Conservation (phyloP, 805 yeast species). For the Ogataea populi-albae region DNA sequence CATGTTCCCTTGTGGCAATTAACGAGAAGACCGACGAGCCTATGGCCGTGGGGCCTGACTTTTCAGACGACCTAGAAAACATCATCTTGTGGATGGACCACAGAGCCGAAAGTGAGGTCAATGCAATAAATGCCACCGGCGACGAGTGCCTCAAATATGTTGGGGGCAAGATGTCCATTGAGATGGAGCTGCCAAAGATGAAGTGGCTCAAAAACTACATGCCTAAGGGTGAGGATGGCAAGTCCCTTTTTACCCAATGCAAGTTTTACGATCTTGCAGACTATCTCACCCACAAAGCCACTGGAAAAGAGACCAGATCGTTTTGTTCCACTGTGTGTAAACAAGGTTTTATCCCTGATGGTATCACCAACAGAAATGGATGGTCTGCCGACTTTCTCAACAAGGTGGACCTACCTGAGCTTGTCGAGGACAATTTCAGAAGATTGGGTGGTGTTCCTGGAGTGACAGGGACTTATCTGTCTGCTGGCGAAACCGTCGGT, state of each 20-base stretch:
- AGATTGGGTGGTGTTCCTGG: constrained; percentile 83
- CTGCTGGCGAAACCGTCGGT: constrained; percentile 92
- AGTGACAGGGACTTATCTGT: constrained; percentile 65
- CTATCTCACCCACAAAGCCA: constrained; percentile 86
- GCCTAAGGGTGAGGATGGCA: constrained; percentile 44
- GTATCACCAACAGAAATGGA: constrained; percentile 88
- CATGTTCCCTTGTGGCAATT: constrained; percentile 88
- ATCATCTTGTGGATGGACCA: constrained; percentile 98
- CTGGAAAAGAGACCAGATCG: constrained; percentile 82
- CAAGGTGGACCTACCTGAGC: constrained; percentile 68
- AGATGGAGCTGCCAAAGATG: constrained; percentile 97
- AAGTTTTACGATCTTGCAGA: constrained; percentile 94
- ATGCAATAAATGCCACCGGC: constrained; percentile 72
- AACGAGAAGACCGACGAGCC: constrained; percentile 64
- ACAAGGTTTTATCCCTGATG: constrained; percentile 90
- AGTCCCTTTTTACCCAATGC: constrained; percentile 46
- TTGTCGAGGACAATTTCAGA: constrained; percentile 70
- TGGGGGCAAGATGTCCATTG: constrained; percentile 97
- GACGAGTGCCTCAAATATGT: constrained; percentile 85
- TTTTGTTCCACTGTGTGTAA: constrained; percentile 91
- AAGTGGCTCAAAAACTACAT: constrained; percentile 91
- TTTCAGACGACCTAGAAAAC: constrained; percentile 67
- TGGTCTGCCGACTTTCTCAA: constrained; percentile 83
- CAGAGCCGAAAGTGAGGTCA: constrained; percentile 81
- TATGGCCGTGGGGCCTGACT: constrained; percentile 90